Evolutionary conservation across 257 asterid species (phyloP), one percentile per base, ranked within the genome.

Genomic region (Coffea eugenioides): DNA sequence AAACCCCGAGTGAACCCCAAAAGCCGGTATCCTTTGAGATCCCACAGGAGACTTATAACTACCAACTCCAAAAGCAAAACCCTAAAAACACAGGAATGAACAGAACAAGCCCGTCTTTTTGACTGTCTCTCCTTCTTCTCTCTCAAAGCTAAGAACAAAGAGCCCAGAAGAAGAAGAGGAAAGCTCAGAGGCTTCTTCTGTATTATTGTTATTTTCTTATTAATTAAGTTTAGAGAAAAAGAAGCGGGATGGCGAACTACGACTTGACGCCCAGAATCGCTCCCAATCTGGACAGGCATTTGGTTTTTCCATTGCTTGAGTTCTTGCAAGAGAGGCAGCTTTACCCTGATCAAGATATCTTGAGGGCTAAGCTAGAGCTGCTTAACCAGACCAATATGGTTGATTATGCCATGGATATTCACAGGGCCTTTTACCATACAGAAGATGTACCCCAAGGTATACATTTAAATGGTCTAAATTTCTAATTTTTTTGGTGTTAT

Each of bases 321-420:
- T 96, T 94, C 73, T 83, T 96, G 82, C 99, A 96, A 85, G 98
- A 96, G 85, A 86, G 88, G 25, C 89, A 80, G 43, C 25, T 96
- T 64, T 91, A 96, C 41, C 83, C 94, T 0, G 97, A 92, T 83
- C 94, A 86, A 76, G 92, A 90, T 69, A 88, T 96, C 27, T 81
- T 96, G 79, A 92, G 90, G 88, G 97, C 98, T 2, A 96, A 96
- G 83, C 91, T 96, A 66, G 90, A 91, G 85, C 88, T 92, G 15
- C 97, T 96, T 6, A 92, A 92, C 79, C 86, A 92, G 51, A 96
- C 99, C 6, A 96, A 96, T 76, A 96, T 96, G 98, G 99, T 94
- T 76, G 99, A 96, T 80, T 96, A 91, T 64, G 97, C 97, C 77
- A 94, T 96, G 99, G 99, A 96, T 80, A 96, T 96, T 59, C 94